Conservation (phyloP, 2,329 filamentous ascomycete species). For the Trichoderma sp. region DNA sequence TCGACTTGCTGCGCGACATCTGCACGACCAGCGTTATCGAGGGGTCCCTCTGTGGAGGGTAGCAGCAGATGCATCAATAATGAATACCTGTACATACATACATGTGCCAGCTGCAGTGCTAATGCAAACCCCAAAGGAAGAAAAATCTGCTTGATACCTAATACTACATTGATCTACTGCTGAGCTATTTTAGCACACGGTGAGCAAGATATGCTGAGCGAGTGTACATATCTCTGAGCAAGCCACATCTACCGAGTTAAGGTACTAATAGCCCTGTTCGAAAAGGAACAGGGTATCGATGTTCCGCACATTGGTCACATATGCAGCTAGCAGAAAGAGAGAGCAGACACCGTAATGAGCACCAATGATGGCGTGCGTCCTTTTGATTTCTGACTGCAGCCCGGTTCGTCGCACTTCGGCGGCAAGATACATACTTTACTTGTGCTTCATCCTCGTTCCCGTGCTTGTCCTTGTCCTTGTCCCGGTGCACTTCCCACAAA, state of each 20-base stretch:
- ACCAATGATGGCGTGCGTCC: not conserved
- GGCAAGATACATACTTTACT: not conserved
- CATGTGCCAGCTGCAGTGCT: not conserved
- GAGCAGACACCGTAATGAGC: not conserved
- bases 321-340: conserved; percentile 9
- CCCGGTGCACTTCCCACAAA: not conserved
- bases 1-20: conserved; percentile 8
- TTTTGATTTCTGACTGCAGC: not conserved
- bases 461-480: not conserved
- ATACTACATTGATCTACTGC: not conserved
- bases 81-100: not conserved
- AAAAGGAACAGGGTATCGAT: not conserved
- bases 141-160: not conserved
- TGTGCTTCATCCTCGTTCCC: not conserved
- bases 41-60: not conserved
- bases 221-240: not conserved
- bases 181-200: not conserved
- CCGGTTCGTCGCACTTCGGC: not conserved
- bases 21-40: conserved; percentile 10
- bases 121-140: not conserved
- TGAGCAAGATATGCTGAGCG: not conserved
- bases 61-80: not conserved
- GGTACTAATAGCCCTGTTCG: not conserved
- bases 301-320: not conserved
- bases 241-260: not conserved